A percentile compares a stretch with the other conserved stretches of the same genome.
phyloP scores from a whole-genome alignment of 2,329 filamentous ascomycete genomes.

The Zymoseptoria ardabiliae region DNA sequence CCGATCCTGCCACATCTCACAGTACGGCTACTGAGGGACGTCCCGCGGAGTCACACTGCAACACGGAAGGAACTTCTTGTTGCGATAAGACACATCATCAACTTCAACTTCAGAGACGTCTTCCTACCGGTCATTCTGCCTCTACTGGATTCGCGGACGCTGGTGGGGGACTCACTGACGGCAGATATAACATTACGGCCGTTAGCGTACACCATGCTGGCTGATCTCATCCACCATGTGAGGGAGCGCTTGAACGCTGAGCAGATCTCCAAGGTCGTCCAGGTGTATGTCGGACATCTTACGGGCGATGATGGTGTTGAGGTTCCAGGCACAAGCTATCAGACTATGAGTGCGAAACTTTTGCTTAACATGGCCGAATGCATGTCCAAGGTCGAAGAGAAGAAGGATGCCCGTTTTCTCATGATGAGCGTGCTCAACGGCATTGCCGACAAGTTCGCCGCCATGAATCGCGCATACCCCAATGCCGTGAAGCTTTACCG shows the following conservation, averaged over 20 bases:
- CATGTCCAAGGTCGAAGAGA: constrained; percentile 88
- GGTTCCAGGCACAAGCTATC: constrained; percentile 86
- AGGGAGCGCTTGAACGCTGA: constrained; percentile 79
- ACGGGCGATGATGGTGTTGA: constrained; percentile 68
- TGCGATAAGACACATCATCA: constrained; percentile 96
- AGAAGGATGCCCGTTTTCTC: constrained; percentile 89
- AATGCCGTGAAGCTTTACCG: constrained; percentile 92
- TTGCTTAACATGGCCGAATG: constrained; percentile 97
- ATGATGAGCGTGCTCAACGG: constrained; percentile 96
- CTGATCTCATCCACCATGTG: constrained; percentile 95
- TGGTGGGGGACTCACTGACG: constrained; percentile 92
- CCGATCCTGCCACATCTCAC: constrained; percentile 80
- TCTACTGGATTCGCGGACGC: constrained; percentile 81
- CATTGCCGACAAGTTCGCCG: constrained; percentile 94
- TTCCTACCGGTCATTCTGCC: constrained; percentile 94
- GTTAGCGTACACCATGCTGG: constrained; percentile 95
- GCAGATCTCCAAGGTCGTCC: constrained; percentile 90
- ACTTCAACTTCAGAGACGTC: constrained; percentile 95
- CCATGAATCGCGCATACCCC: constrained; percentile 93
- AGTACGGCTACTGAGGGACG: constrained; percentile 84
- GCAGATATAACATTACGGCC: constrained; percentile 96
- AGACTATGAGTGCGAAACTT: constrained; percentile 98
- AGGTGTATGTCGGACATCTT: constrained; percentile 93
- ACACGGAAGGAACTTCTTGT: constrained; percentile 92
- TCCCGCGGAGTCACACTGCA: constrained; percentile 85